These are phyloP conservation scores for Ophiocordyceps camponoti-rufipedis DNA, from an alignment of 2,329 filamentous ascomycete species.

Conservation along the genomic window DNA sequence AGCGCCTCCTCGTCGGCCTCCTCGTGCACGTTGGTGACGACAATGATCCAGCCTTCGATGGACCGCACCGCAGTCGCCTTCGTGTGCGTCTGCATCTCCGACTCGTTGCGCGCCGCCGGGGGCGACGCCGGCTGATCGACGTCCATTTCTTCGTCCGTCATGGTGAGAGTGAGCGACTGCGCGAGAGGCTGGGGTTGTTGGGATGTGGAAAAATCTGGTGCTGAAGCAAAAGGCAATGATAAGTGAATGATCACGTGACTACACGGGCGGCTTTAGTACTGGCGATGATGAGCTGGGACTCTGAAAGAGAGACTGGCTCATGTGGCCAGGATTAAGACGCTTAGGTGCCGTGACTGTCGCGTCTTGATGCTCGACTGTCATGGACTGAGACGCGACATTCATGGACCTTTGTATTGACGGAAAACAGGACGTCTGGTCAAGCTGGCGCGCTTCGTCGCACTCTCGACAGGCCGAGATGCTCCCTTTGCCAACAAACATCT, in stretches of 20 bases:
- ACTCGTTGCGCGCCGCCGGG: conserved; percentile 27
- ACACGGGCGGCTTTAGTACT: neutral
- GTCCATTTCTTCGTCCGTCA: conserved; percentile 43
- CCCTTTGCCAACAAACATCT: too few relatives aligned
- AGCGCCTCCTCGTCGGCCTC: conserved; percentile 72
- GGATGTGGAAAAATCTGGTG: neutral
- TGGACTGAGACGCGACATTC: too few relatives aligned
- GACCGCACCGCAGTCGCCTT: conserved; percentile 69
- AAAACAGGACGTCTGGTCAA: too few relatives aligned
- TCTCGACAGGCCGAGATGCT: too few relatives aligned
- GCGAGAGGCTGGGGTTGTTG: neutral
- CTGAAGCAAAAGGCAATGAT: neutral
- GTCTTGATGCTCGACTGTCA: too few relatives aligned
- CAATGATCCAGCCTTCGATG: conserved; percentile 79
- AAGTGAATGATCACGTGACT: neutral
- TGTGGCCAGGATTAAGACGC: too few relatives aligned
- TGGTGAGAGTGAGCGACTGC: conserved; percentile 7
- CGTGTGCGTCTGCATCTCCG: conserved; percentile 52
- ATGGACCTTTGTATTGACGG: too few relatives aligned
- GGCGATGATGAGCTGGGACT: too few relatives aligned
- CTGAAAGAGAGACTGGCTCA: too few relatives aligned
- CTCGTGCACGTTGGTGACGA: conserved; percentile 75
- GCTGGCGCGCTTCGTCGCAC: too few relatives aligned
- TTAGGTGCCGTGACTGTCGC: too few relatives aligned
- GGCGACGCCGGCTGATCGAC: conserved; percentile 24